Conservation (phyloP, 352 stramenopile genomes). For the Phytophthora lateralis region DNA sequence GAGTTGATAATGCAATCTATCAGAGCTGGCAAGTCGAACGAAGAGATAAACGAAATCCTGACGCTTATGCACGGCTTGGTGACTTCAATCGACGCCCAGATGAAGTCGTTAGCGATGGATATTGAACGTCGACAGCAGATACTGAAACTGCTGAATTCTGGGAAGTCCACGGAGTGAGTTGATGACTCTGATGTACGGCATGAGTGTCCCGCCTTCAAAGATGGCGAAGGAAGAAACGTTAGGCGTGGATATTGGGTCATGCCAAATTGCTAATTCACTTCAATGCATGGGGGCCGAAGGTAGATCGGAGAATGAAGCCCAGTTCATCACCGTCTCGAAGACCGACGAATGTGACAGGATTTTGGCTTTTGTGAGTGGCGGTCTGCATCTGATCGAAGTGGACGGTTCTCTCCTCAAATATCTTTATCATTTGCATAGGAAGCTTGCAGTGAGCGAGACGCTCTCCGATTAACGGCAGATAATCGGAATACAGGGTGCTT, state of each 20-base stretch:
- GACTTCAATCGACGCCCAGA: neutral
- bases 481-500: too few species aligned
- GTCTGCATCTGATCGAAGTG: too few species aligned
- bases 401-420: too few species aligned
- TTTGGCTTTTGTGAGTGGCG: too few species aligned
- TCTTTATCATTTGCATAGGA: too few species aligned
- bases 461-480: too few species aligned
- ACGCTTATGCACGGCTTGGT: neutral
- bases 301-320: neutral
- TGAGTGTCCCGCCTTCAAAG: neutral
- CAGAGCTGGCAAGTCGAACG: neutral
- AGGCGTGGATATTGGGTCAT: neutral
- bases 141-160: neutral
- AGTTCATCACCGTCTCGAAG: neutral
- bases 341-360: too few species aligned
- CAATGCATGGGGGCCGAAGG: neutral
- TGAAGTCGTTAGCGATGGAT: neutral
- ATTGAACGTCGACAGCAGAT: slow-evolving; percentile 1
- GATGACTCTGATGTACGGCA: neutral
- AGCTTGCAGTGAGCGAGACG: too few species aligned
- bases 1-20: neutral
- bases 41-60: neutral
- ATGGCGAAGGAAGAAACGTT: neutral
- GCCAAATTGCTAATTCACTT: neutral
- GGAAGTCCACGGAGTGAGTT: neutral